Evolutionary conservation across 1,284 basidiomycete genomes (phyloP).

Genomic region (Agaricales sp.): DNA sequence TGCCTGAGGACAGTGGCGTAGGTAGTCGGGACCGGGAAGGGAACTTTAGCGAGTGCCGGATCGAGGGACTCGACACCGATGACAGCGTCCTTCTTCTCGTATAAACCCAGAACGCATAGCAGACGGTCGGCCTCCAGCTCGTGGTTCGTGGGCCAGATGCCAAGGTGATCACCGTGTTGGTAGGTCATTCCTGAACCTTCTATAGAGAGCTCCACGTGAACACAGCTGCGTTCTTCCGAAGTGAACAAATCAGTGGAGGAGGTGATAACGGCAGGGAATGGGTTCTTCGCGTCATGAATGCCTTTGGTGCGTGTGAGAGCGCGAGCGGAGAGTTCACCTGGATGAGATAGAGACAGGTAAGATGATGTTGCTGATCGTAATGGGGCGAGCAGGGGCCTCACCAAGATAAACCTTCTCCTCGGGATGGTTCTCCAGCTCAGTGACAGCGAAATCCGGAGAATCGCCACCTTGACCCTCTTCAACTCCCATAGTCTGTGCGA

Average conservation of each 20-base stretch:
- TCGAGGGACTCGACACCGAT: slow-evolving; percentile 94
- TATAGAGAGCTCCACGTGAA: slow-evolving; percentile 91
- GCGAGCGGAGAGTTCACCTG: slow-evolving; percentile 83
- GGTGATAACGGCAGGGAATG: slow-evolving; percentile 79
- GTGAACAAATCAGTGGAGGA: slow-evolving; percentile 81
- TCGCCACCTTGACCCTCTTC: slow-evolving; percentile 97
- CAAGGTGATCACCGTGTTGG: slow-evolving; percentile 97
- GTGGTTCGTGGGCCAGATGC: slow-evolving; percentile 94
- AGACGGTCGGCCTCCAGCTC: slow-evolving; percentile 88
- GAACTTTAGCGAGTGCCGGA: slow-evolving; percentile 95
- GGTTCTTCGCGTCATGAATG: slow-evolving; percentile 96
- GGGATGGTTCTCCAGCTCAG: slow-evolving; percentile 67
- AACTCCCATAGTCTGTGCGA: slow-evolving; percentile 73
- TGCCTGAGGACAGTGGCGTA: slow-evolving; percentile 91
- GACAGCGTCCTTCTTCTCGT: slow-evolving; percentile 67
- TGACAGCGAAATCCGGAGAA: slow-evolving; percentile 89
- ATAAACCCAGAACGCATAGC: slow-evolving; percentile 78
- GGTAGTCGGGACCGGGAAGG: slow-evolving; percentile 96
- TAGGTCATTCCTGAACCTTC: slow-evolving; percentile 96
- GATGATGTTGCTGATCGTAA: slow-evolving; percentile 4
- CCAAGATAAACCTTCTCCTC: slow-evolving; percentile 86
- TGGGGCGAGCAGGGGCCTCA: slow-evolving; percentile 23
- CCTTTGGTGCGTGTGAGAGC: slow-evolving; percentile 86
- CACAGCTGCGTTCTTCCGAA: slow-evolving; percentile 80
- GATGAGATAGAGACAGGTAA: slow-evolving; percentile 7